Base-by-base conservation (phyloP, 140 eudicot species). In the Stevia rebaudiana region DNA sequence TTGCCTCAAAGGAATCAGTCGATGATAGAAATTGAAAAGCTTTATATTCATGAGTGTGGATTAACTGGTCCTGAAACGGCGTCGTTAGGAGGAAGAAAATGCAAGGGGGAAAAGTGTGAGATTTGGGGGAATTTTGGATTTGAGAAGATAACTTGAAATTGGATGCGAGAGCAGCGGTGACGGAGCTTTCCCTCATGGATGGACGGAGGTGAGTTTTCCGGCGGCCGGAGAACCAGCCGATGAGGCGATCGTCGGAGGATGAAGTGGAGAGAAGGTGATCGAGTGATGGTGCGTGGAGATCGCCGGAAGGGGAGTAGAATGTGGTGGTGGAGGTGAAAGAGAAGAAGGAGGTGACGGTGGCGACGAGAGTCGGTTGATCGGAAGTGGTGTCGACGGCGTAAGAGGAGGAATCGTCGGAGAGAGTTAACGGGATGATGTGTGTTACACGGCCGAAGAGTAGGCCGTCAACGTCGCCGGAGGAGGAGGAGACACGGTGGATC, bases 141-240 rank as follows among this genome's bases (percentile, higher is more conserved):
- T 70, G 77, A 54, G 82, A 81, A 8, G 78, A 63, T 18, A 76
- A 21, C 5, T 74, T 60, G 48, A 43, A 28, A 8, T 69, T 59
- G 42, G 84, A 73, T 5, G 86, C 70, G 30, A 88, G 83, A 4
- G 83, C 65, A 17, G 56, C 30, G 10, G 95, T 59, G 72, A 80
- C 68, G 54, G 70, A 19, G 51, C 72, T 24, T 48, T 91, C 98
- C 41, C 78, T 81, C 58, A 91, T 48, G 30, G 96, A 91, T 0
- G 98, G 98, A 8, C 95, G 95, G 61, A 80, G 82, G 13, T 87
- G 78, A 25, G 95, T 73, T 64, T 61, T 74, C 8, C 94, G 95
- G 77, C 97, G 97, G 46, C 72, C 79, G 49, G 97, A 87, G 67
- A 90, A 84, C 84, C 88, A 87, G 56, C 97, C 97, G 55, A 90